These are phyloP conservation scores for Gastrolobium villosum DNA, from an alignment of 306 rosid species.

Conservation along the genomic window DNA sequence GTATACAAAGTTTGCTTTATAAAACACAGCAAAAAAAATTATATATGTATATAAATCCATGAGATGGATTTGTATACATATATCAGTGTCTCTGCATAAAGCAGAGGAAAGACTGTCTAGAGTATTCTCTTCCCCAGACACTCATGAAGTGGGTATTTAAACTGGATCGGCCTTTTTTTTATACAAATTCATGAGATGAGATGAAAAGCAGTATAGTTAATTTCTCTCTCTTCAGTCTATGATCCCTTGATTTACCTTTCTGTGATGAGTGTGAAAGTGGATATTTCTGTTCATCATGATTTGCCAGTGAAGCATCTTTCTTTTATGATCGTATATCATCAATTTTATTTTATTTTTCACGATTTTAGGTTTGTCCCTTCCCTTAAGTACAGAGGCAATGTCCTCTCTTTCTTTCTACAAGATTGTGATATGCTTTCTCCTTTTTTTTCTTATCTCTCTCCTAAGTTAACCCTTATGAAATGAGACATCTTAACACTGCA, in stretches of 20 bases:
- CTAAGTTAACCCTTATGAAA: constrained; percentile 49
- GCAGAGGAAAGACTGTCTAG: too few species aligned
- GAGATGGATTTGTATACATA: too few species aligned
- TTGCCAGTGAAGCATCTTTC: constrained; percentile 48
- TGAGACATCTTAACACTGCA: constrained; percentile 34
- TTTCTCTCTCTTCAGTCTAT: constrained; percentile 46
- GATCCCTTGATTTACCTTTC: constrained; percentile 42
- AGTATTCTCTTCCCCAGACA: too few species aligned
- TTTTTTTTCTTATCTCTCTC: not conserved
- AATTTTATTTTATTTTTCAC: constrained; percentile 36
- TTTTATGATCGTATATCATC: constrained; percentile 44
- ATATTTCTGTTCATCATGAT: constrained; percentile 49
- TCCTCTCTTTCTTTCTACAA: constrained; percentile 58
- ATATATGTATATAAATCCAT: too few species aligned
- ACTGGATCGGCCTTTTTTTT: too few species aligned
- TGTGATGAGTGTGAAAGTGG: constrained; percentile 41
- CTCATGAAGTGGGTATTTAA: too few species aligned
- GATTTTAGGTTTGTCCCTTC: constrained; percentile 51
- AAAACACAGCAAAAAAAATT: too few species aligned
- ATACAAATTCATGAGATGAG: constrained; percentile 44
- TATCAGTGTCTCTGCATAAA: too few species aligned
- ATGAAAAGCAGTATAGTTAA: constrained; percentile 37
- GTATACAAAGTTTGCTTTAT: not conserved
- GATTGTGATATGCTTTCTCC: not conserved
- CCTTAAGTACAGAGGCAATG: constrained; percentile 55